Base-by-base conservation (phyloP, 768 basidiomycete genomes). In the Lactarius hatsudake region DNA sequence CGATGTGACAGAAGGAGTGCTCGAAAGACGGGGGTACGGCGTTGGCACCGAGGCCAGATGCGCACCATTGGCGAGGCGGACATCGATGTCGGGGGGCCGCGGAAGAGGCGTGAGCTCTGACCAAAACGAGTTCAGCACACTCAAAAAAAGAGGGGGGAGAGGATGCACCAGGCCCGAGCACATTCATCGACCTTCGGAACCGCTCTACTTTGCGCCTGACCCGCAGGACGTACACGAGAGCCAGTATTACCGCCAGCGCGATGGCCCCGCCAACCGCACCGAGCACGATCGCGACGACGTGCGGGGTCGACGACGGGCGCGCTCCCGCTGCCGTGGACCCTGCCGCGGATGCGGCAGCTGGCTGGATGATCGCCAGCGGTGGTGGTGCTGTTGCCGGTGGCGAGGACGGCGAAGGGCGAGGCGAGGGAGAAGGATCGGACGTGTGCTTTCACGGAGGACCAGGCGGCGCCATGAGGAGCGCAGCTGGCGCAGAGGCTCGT, bases 141-240 rank as follows among this genome's bases (percentile, higher is more conserved):
- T 4, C 12, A 26, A n/a, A 13, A 23, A 13, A 51, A 3, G 23
- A 26, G 5, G 7, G 9, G 45, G 28, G 5, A 43, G 4, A 10
- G 12, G 17, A 62, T 63, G 59, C 42, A 68, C 67, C 67, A 56
- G 67, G 63, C 34, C 59, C 67, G 20, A 68, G 63, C 3, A 68
- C 36, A 32, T 68, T 15, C 59, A 38, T 68, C 13, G 26, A 38
- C 34, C 54, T 60, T 12, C 36, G 43, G 36, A 68, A 40, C 6
- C 20, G 43, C 59, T 64, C 60, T 26, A 64, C 53, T 17, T 40
- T 68, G 13, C 62, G 67, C 28, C 43, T 60, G 59, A 68, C n/a
- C 34, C 62, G 59, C 34, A 53, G 13, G 26, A 48, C 18, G 28
- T 68, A 56, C 26, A 68, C 23, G 34, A 68, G 34, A 6, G 62